Base-by-base conservation (phyloP, 345 rosid genomes). In the Gossypium raimondii region DNA sequence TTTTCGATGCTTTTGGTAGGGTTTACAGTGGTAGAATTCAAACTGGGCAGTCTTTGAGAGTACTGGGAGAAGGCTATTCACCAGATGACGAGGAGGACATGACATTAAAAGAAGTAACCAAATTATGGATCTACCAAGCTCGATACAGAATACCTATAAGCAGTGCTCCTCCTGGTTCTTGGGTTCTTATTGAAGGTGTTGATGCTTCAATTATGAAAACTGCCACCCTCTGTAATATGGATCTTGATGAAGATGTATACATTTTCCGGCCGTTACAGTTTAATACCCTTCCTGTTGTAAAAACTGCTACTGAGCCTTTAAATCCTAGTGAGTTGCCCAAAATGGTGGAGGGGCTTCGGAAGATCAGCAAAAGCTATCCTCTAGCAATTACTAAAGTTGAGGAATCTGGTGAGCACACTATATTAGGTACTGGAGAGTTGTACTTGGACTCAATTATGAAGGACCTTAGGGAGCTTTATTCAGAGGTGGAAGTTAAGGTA, bases 401-500 rank as follows among this genome's bases (percentile, higher is more conserved):
- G 81, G 98, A 95, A 83, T 93, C 97, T 58, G 99, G 99, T 29
- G 99, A 95, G 84, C 99, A 95, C 80, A 91, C 98, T 67, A 90
- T 91, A 80, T 83, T 95, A 75, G 99, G 98, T 70, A 95, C 99
- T 48, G 97, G 99, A 74, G 99, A 95, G 85, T 71, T 95, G 78
- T 95, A 91, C 81, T 80, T 93, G 87, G 99, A 95, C 83, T 93
- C 99, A 10, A 93, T 95, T 59, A 93, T 95, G 99, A 93, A 93
- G 83, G 99, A 95, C 84, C 94, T 95, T 43, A 89, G 99, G 81
- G 99, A 95, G 84, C 91, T 95, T 59, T 95, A 93, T 78, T 93
- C 99, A 70, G 99, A 95, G 83, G 99, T 93, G 63, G 99, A 95
- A 90, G 99, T 95, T 73, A 95, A 95, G 97, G 98, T 91, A 81